A percentile compares a stretch with the other conserved stretches of the same genome.
Conservation (phyloP, 2,329 filamentous ascomycete genomes). For the Aspergillus candidus region DNA sequence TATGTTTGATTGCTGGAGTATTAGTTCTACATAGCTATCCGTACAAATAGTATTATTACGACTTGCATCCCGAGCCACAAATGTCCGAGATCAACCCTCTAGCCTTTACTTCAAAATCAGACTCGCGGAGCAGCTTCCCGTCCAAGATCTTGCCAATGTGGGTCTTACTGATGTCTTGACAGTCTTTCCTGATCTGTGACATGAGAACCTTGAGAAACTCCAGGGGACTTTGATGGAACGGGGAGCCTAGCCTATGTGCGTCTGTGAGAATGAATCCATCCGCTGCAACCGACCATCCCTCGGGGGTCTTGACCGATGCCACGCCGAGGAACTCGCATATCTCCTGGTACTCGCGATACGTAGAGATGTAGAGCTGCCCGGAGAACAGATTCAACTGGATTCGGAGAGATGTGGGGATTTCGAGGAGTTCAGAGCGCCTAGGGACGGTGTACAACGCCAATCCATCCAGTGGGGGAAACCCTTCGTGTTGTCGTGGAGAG, state of each 20-base stretch:
- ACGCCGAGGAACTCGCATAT: conserved; percentile 18
- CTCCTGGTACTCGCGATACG: conserved; percentile 48
- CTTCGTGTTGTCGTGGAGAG: conserved; percentile 40
- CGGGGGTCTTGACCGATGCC: conserved; percentile 11
- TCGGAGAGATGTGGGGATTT: conserved; percentile 25
- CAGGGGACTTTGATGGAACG: conserved; percentile 37
- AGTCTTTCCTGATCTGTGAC: conserved; percentile 28
- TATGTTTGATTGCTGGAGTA: too few relatives aligned
- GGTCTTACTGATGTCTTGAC: conserved; percentile 38
- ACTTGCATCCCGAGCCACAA: too few relatives aligned
- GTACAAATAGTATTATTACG: too few relatives aligned
- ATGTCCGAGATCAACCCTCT: too few relatives aligned
- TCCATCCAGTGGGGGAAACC: conserved; percentile 38
- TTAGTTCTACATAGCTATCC: too few relatives aligned
- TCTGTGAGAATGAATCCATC: conserved; percentile 18
- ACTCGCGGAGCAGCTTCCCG: conserved; percentile 18
- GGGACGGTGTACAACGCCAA: conserved; percentile 43
- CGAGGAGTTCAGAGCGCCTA: conserved; percentile 2
- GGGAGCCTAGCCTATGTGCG: conserved; percentile 13
- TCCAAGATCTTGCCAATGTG: conserved; percentile 42
- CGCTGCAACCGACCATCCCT: conserved; percentile 23
- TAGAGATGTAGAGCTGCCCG: conserved; percentile 59
- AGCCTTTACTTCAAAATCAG: conserved; percentile 4
- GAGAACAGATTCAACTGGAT: conserved; percentile 60
- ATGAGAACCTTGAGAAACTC: conserved; percentile 37